Conservation (phyloP, 2,329 filamentous ascomycete genomes). For the Xylariaceae sp. region DNA sequence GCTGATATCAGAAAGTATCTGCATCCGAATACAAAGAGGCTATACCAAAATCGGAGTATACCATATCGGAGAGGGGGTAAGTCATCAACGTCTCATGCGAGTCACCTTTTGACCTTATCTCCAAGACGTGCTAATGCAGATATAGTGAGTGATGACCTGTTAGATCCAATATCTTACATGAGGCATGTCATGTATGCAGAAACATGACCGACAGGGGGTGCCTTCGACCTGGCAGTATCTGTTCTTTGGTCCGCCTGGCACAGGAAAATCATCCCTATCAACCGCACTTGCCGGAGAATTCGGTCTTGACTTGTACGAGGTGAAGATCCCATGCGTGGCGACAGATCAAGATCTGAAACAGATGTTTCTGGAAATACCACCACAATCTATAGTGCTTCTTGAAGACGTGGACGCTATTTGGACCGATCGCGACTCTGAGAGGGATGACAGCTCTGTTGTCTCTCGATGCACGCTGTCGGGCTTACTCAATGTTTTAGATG, state of each 20-base stretch:
- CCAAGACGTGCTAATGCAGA: too few relatives aligned
- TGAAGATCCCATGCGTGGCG: constrained; percentile 40
- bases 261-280: constrained; percentile 42
- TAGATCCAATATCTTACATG: too few relatives aligned
- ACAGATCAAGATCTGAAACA: constrained; percentile 47
- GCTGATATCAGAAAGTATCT: constrained; percentile 51
- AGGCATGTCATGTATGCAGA: too few relatives aligned
- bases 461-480: constrained; percentile 53
- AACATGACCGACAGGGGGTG: too few relatives aligned
- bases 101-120: too few relatives aligned
- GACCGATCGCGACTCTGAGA: constrained; percentile 34
- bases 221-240: too few relatives aligned
- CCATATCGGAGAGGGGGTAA: constrained; percentile 58
- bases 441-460: constrained; percentile 23
- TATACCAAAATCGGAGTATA: constrained; percentile 63
- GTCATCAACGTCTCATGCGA: too few relatives aligned
- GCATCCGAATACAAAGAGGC: constrained; percentile 41
- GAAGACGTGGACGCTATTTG: constrained; percentile 53
- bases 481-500: constrained; percentile 61
- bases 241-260: constrained; percentile 31
- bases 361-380: constrained; percentile 49
- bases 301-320: constrained; percentile 49
- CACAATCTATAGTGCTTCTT: constrained; percentile 51
- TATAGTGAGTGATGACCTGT: too few relatives aligned
- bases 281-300: constrained; percentile 49